Base-by-base conservation (phyloP, 2,329 filamentous ascomycete genomes). In the Aspergillus fijiensis region DNA sequence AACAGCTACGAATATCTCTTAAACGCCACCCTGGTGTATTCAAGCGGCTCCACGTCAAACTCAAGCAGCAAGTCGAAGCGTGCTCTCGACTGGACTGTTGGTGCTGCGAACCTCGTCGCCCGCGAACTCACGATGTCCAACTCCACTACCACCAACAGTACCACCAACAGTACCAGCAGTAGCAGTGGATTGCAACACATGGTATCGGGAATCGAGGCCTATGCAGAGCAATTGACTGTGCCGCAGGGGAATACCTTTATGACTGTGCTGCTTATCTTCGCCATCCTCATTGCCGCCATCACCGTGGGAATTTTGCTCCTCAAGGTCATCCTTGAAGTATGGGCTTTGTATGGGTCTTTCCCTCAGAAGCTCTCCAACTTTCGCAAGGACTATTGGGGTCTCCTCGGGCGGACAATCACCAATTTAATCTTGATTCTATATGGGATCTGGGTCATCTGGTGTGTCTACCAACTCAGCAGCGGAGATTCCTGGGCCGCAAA, bases 401-500 rank as follows among this genome's bases (percentile, higher is more conserved):
- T 92, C 58, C 89, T 99, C 74, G 91, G 89, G 50, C 91, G 94
- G 62, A 89, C 92, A 16, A 90, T 98, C 70, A 96, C 92, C 49
- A 90, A 91, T 66, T 83, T 99, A 76, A 92, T 99, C 68, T 83
- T 98, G 62, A 81, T 98, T 19, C 85, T 98, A 2, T 99, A 98
- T 77, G 92, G 95, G 63, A 86, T 96, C 62, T 98, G 95, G 95
- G 91, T 92, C 0, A 80, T 98, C 49, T 98, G 96, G 78, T 98
- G 94, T 75, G 85, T 99, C 63, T 98, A 94, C 76, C 95, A 99
- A 73, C 96, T 98, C 77, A 95, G 89, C 1, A 85, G 88, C 48
- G 93, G 94, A 60, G 95, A 98, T 76, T 98, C 94, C 0, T 97
- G 93, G 93, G 92, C 89, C 7, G 93, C 92, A 50, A 95, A 96